Base-by-base conservation (phyloP, 768 basidiomycete species). In the Termitomyces eurrhizus region DNA sequence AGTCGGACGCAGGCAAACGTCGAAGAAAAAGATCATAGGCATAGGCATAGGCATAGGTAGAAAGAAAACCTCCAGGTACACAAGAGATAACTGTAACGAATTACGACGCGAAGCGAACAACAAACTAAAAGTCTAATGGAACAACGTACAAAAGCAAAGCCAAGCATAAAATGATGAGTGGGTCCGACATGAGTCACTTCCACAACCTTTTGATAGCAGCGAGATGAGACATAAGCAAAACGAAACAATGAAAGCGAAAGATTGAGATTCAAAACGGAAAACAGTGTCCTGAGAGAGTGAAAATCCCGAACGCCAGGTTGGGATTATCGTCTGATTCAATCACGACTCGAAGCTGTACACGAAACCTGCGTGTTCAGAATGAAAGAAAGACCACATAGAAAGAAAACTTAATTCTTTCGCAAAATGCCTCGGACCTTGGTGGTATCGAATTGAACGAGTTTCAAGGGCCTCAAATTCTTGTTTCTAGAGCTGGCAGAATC, bases 381-480 rank as follows among this genome's bases (percentile, higher is more conserved):
- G 86, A 85, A 21, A 86, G 77, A 56, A 88, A 78, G 57, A 86
- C 77, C 33, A 88, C 84, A 44, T 81, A 78, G 36, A 87, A 86
- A 86, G 35, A 88, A 72, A 54, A 78, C 74, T 74, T 86, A 86
- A 42, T 71, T 73, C 70, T 80, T 79, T 67, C 84, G 76, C 63
- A 87, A 77, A 58, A 78, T 66, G 50, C 81, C 86, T 57, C 86
- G 83, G 69, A 82, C 71, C 72, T 84, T 87, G 68, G 76, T 79
- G 37, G 88, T 88, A 62, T 89, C 86, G 39, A 82, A 85, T 64
- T 86, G 77, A 51, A 75, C 75, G 61, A 90, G 83, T 64, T 76
- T 81, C 65, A 89, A 72, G 62, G 84, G 80, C 77, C 81, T 87
- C 73, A 87, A 65, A 65, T 79, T 77, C 70, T 78, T 81, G 71